A percentile compares a stretch with the other conserved stretches of the same genome.
Evolutionary conservation across 1,284 basidiomycete genomes (phyloP).

Genomic region (Trichosporon coremiiforme): DNA sequence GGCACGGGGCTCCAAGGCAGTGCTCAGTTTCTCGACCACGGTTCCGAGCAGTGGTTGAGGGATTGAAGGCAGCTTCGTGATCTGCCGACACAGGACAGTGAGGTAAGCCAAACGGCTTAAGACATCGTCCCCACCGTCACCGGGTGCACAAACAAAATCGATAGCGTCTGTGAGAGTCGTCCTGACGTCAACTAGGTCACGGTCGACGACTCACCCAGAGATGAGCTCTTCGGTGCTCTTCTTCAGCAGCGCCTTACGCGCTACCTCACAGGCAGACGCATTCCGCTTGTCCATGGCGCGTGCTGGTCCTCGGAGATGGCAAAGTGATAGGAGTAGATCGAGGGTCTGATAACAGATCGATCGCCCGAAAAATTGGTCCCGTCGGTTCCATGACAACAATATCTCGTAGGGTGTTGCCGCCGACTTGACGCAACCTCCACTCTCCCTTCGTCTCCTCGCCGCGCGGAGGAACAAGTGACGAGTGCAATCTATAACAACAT

Average conservation of each 20-base stretch:
- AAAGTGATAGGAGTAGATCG: conserved; percentile 3
- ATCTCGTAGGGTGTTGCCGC: conserved; percentile 14
- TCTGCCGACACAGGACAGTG: conserved; percentile 3
- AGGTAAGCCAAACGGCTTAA: conserved; percentile 4
- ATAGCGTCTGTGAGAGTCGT: conserved; percentile 19
- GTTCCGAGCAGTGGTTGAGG: background rate
- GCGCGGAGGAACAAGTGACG: conserved; percentile 6
- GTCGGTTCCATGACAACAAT: conserved; percentile 21
- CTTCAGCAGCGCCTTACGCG: conserved; percentile 37
- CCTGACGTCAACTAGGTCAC: conserved; percentile 18
- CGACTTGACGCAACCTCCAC: background rate
- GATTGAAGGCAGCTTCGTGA: conserved; percentile 4
- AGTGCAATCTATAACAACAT: background rate
- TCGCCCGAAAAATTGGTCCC: conserved; percentile 21
- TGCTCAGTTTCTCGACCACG: background rate
- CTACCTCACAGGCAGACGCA: conserved; percentile 26
- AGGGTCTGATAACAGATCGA: conserved; percentile 11
- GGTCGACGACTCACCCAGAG: conserved; percentile 30
- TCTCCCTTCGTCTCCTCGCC: conserved; percentile 1
- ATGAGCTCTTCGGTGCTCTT: conserved; percentile 30
- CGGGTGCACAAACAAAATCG: conserved; percentile 14
- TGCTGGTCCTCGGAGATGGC: conserved; percentile 2
- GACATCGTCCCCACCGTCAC: background rate
- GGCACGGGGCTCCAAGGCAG: conserved; percentile 6
- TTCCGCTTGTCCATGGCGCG: conserved; percentile 24